Percentiles rank a stretch among this genome's conserved stretches.
These are phyloP conservation scores for Silene uniflora DNA, from an alignment of 148 eudicot species.

Conservation along the genomic window DNA sequence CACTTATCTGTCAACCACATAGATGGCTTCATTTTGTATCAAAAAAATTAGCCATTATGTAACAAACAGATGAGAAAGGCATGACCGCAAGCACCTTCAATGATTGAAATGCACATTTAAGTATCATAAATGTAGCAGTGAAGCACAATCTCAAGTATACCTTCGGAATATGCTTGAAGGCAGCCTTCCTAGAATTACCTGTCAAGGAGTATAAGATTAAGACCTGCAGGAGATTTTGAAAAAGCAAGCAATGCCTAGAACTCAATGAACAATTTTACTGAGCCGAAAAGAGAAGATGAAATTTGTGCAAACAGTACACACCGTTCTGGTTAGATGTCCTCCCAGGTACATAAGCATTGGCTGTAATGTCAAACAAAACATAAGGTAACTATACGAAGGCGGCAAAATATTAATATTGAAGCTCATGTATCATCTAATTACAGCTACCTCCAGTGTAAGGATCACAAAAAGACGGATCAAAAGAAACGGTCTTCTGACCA, in stretches of 20 bases:
- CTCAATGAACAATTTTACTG: conserved; percentile 12
- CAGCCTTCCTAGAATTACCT: conserved; percentile 55
- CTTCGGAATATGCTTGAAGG: conserved; percentile 93
- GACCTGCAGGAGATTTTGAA: neutral
- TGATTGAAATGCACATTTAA: neutral
- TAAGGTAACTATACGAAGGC: conserved; percentile 15
- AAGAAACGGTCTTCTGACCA: conserved; percentile 63
- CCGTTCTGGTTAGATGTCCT: conserved; percentile 50
- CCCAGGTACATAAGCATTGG: conserved; percentile 92
- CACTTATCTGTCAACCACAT: neutral
- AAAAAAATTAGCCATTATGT: neutral
- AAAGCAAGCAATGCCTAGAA: neutral
- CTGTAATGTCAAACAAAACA: conserved; percentile 43
- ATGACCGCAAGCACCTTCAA: neutral
- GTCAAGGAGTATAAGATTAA: conserved; percentile 27
- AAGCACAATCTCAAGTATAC: conserved; percentile 29
- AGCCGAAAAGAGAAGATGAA: neutral
- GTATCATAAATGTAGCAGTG: neutral
- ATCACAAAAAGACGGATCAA: conserved; percentile 87
- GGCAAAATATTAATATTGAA: neutral
- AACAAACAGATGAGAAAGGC: neutral
- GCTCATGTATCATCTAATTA: neutral
- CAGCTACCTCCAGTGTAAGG: conserved; percentile 89
- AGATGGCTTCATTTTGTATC: neutral
- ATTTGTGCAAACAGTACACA: conserved; percentile 27